Percentiles rank a stretch among this genome's conserved stretches.
These are phyloP conservation scores for Saccharomyces cerevisiae DNA, from an alignment of 805 yeast genomes.

Conservation along the genomic window DNA sequence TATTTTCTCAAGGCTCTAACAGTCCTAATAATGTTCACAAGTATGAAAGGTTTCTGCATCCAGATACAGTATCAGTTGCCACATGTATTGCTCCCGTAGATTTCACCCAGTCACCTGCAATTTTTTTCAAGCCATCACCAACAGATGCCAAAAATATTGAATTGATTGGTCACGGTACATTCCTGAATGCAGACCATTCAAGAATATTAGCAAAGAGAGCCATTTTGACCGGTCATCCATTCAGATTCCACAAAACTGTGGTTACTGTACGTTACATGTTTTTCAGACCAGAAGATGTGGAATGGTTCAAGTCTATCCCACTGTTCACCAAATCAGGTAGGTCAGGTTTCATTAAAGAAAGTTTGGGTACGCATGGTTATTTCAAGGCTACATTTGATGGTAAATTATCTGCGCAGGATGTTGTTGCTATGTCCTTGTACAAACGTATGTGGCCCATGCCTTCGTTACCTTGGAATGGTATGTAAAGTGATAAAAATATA, in stretches of 20 bases:
- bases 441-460: conserved; percentile 86
- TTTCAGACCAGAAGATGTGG: conserved; percentile 82
- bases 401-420: conserved; percentile 82
- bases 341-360: conserved; percentile 88
- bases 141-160: conserved; percentile 43
- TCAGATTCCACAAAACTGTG: conserved; percentile 86
- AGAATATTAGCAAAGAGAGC: conserved; percentile 83
- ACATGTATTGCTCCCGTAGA: conserved; percentile 82
- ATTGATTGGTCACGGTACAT: conserved; percentile 84
- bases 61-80: conserved; percentile 66
- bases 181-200: conserved; percentile 75
- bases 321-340: conserved; percentile 88
- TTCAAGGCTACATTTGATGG: conserved; percentile 94
- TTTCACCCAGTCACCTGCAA: conserved; percentile 76
- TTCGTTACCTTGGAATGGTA: conserved; percentile 29
- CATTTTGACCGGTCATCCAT: conserved; percentile 87
- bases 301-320: conserved; percentile 85
- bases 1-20: conserved; percentile 71
- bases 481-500: neutral
- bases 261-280: conserved; percentile 96
- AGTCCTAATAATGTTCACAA: conserved; percentile 81
- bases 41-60: conserved; percentile 74
- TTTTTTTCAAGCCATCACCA: conserved; percentile 59
- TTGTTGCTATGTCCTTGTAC: conserved; percentile 86
- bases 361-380: conserved; percentile 97